Percentiles rank a stretch among this genome's conserved stretches.
These are phyloP conservation scores for Macrophomina phaseolina DNA, from an alignment of 2,329 filamentous ascomycete genomes.

Conservation along the genomic window DNA sequence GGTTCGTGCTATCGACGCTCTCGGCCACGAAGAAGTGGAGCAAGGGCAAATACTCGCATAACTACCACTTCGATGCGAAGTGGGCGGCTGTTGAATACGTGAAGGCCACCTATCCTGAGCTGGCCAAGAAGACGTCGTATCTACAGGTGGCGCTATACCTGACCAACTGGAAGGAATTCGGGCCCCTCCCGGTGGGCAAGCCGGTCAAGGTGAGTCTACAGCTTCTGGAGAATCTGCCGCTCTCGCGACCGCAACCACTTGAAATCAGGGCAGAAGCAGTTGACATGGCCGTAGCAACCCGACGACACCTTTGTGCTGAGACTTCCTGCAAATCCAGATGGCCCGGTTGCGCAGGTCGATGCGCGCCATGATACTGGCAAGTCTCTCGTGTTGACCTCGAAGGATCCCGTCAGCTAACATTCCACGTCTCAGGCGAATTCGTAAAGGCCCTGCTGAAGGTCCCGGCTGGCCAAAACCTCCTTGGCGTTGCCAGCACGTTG, in stretches of 20 bases:
- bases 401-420: too few species aligned
- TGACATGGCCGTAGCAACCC: too few species aligned
- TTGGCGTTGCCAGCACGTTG: conserved; percentile 34
- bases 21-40: conserved; percentile 35
- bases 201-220: background rate
- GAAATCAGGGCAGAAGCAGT: too few species aligned
- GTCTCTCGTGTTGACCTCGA: too few species aligned
- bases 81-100: conserved; percentile 31
- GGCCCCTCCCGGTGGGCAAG: too few species aligned
- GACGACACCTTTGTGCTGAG: too few species aligned
- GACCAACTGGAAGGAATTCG: conserved; percentile 37
- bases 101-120: conserved; percentile 29
- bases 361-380: too few species aligned
- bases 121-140: conserved; percentile 34
- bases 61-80: conserved; percentile 41
- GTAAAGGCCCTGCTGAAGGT: background rate
- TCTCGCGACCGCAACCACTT: too few species aligned
- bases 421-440: background rate
- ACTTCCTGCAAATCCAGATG: too few species aligned
- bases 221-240: background rate
- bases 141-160: conserved; percentile 36
- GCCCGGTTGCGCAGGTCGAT: too few species aligned
- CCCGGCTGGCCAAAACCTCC: conserved; percentile 35
- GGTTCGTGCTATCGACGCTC: conserved; percentile 35
- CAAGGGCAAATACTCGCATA: conserved; percentile 33